Evolutionary conservation across 495 filamentous ascomycete species (phyloP), one percentile per base, ranked within the genome.

Genomic region (Aspergillus heteromorphus): DNA sequence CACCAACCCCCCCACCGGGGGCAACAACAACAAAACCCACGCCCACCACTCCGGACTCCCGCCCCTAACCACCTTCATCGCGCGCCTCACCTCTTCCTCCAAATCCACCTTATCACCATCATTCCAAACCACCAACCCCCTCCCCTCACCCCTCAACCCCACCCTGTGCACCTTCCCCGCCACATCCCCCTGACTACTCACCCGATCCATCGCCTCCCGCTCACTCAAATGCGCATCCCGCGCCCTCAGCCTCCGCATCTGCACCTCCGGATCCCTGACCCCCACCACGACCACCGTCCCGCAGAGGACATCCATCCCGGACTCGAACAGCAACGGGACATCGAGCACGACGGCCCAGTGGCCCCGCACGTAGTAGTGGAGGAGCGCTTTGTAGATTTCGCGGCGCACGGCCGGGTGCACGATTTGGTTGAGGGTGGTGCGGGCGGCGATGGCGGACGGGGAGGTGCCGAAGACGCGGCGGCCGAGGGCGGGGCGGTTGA

Each of bases 321-420:
- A 80, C 74, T 98, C 93, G 64, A 95, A 97, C 16, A 98, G 80
- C 38, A 98, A 72, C 41, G 93, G 93, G 1, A 98, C 83, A 64
- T 98, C 93, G 9, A 98, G 72, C n/a, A 97, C 86, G 10, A 95
- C 89, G 0, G 89, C 91, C 88, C 92, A 88, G 51, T 82, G 57
- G 1, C 92, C 92, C 2, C 64, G 70, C 2, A 92, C 29, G 55
- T 92, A 96, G 58, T 82, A 76, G 20, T 70, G 67, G 16, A 87
- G 53, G 14, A 95, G 76, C 4, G 75, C 70, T 57, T 77, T 84
- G 63, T 87, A 87, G 74, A 95, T 89, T 63, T 84, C 89, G 65
- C 71, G 76, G 21, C 88, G 73, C 6, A 97, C 91, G 0, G 87
- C 85, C 0, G 93, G 93, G 67, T 97, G 93, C 30, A 96, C 86